Conservation (phyloP, 768 basidiomycete genomes). For the Xerocomus spinulosus region DNA sequence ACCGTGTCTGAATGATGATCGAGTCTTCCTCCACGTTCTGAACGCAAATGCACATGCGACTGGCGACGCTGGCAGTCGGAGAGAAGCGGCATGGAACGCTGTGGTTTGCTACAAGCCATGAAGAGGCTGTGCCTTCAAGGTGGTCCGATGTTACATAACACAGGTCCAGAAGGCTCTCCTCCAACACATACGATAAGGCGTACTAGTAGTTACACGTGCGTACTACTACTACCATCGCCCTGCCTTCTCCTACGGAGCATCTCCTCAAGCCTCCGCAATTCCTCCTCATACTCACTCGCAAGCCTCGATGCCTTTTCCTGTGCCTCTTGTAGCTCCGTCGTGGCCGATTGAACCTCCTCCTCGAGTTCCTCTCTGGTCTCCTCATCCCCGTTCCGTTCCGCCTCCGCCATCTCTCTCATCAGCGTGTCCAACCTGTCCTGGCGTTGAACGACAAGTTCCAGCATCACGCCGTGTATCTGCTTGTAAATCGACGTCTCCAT, state of each 20-base stretch:
- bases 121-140: no score
- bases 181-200: no score
- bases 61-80: neutral
- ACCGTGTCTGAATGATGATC: slow-evolving; percentile 1
- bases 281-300: slow-evolving; percentile 24
- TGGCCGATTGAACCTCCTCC: slow-evolving; percentile 30
- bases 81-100: neutral
- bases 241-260: slow-evolving; percentile 15
- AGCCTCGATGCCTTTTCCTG: slow-evolving; percentile 22
- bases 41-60: neutral
- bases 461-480: slow-evolving; percentile 47
- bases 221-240: neutral
- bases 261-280: slow-evolving; percentile 25
- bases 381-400: slow-evolving; percentile 40
- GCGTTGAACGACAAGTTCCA: slow-evolving; percentile 40
- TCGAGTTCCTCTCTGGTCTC: slow-evolving; percentile 43
- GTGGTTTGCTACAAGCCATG: no score
- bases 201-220: no score
- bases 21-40: neutral
- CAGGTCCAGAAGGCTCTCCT: no score
- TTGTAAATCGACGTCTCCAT: slow-evolving; percentile 50
- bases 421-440: slow-evolving; percentile 42
- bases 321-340: slow-evolving; percentile 18
- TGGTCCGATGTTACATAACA: neutral
- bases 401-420: slow-evolving; percentile 42